phyloP scores from a whole-genome alignment of 2,329 filamentous ascomycete species.

The Cordyceps fumosorosea region DNA sequence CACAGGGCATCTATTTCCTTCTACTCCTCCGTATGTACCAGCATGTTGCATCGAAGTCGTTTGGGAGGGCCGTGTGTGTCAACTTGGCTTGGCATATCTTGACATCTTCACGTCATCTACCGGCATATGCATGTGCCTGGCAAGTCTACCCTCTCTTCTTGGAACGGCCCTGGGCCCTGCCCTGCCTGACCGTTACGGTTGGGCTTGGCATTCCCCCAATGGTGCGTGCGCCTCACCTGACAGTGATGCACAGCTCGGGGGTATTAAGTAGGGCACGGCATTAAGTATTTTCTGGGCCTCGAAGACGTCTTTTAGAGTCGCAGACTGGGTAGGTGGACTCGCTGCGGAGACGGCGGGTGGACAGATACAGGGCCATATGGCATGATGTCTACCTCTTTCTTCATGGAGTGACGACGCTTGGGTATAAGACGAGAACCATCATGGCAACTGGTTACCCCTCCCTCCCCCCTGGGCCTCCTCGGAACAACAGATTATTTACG shows the following conservation, averaged over 20 bases:
- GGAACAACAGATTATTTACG: not conserved
- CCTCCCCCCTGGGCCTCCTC: no score
- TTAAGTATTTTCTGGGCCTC: not conserved
- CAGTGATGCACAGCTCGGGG: not conserved
- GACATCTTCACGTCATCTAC: not conserved
- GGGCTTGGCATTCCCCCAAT: not conserved
- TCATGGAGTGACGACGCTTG: not conserved
- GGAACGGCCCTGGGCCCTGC: not conserved
- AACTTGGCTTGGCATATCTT: not conserved
- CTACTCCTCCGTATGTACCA: no score
- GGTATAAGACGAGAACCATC: not conserved
- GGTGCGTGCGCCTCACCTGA: not conserved
- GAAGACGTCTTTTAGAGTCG: not conserved
- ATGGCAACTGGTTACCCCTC: not conserved
- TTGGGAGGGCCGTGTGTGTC: not conserved
- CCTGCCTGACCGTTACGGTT: not conserved
- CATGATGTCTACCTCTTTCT: not conserved
- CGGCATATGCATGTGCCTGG: not conserved
- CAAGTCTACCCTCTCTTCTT: not conserved
- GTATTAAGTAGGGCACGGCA: not conserved
- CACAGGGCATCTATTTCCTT: not conserved
- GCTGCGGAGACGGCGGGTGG: not conserved
- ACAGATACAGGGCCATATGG: not conserved
- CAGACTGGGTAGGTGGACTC: not conserved
- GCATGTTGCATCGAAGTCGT: not conserved